Conservation (phyloP, 176 grass and related monocot genomes). For the Rhipidocladum racemiflorum region DNA sequence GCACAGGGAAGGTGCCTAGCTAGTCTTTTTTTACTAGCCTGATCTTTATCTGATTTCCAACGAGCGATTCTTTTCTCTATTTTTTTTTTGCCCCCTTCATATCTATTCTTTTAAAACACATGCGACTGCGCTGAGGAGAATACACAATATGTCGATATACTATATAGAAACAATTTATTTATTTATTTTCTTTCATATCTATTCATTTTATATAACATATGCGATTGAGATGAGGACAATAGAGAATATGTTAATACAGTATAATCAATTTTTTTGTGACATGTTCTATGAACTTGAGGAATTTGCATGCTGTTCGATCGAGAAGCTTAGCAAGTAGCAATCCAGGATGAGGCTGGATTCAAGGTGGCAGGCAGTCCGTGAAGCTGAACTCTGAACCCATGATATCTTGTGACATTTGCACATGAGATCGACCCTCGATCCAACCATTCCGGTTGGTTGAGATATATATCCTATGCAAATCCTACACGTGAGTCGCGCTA, state of each 20-base stretch:
- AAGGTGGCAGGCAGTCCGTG: not conserved
- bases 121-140: not conserved
- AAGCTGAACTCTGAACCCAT: too few species aligned
- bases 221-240: not conserved
- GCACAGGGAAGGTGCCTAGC: constrained; percentile 22
- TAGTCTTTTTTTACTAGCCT: not conserved
- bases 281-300: not conserved
- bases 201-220: constrained; percentile 2
- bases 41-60: constrained; percentile 4
- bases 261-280: not conserved
- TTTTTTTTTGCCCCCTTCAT: not conserved
- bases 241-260: not conserved
- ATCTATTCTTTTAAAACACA: not conserved
- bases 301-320: not conserved
- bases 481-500: too few species aligned
- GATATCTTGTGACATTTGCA: not conserved
- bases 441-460: not conserved
- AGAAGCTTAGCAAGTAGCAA: not conserved
- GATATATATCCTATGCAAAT: too few species aligned
- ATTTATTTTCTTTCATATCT: constrained; percentile 2
- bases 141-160: not conserved
- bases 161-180: not conserved
- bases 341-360: not conserved
- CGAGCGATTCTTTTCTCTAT: constrained; percentile 9
- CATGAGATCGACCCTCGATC: not conserved